Evolutionary conservation across 495 filamentous ascomycete genomes (phyloP).

Genomic region (Neurospora sp.): DNA sequence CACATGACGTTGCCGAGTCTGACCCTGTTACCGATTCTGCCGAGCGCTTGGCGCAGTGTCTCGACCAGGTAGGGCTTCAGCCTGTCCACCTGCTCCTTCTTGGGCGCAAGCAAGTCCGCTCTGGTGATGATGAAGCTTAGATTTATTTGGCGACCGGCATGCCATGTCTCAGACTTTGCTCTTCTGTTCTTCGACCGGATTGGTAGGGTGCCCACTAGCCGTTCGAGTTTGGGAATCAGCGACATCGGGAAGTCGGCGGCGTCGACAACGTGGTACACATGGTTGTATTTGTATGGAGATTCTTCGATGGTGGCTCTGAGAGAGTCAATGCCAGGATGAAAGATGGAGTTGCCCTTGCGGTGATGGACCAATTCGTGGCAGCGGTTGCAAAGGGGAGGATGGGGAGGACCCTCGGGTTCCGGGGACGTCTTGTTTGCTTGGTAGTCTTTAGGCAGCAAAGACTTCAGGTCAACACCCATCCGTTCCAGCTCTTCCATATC

Average conservation of each 20-base stretch:
- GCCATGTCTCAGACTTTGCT: constrained; percentile 51
- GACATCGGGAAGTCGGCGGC: constrained; percentile 96
- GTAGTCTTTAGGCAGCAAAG: constrained; percentile 11
- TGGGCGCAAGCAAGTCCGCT: constrained; percentile 72
- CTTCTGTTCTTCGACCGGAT: constrained; percentile 70
- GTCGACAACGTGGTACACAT: constrained; percentile 95
- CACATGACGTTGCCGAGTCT: constrained; percentile 76
- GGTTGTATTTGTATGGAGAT: constrained; percentile 78
- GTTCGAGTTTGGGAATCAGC: constrained; percentile 51
- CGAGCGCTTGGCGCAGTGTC: constrained; percentile 63
- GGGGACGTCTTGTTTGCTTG: background rate
- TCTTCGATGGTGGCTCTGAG: constrained; percentile 74
- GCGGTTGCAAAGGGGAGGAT: constrained; percentile 62
- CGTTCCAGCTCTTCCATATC: constrained; percentile 31
- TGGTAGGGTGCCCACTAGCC: constrained; percentile 48
- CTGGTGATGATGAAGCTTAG: constrained; percentile 86
- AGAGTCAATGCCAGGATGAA: constrained; percentile 67
- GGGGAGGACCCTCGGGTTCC: background rate
- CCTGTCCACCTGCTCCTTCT: constrained; percentile 66
- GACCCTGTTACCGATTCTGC: constrained; percentile 46
- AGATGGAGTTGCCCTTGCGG: constrained; percentile 53
- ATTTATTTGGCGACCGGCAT: constrained; percentile 50
- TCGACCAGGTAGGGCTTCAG: constrained; percentile 74
- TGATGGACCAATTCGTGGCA: constrained; percentile 78
- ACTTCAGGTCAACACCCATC: constrained; percentile 31